phyloP scores from a whole-genome alignment of 306 rosid species.

The Luffa acutangula region DNA sequence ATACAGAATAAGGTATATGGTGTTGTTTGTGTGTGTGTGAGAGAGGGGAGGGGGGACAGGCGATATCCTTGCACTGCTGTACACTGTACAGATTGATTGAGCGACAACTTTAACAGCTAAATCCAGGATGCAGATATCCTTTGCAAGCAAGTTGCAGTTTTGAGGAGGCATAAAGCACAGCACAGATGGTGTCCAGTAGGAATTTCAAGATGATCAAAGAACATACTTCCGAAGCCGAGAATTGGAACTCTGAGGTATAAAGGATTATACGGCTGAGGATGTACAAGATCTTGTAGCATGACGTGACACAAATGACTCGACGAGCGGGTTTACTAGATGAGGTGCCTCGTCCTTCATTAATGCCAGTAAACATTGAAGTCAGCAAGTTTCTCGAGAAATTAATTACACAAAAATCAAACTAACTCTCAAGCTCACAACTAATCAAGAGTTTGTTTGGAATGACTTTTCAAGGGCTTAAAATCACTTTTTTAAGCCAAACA shows the following conservation, averaged over 20 bases:
- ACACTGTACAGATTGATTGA: neutral
- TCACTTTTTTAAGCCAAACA: no score
- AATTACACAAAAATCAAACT: neutral
- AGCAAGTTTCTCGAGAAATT: neutral
- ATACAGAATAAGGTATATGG: neutral
- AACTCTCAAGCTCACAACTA: neutral
- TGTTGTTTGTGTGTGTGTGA: neutral
- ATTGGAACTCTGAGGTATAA: neutral
- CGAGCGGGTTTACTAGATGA: slow-evolving; percentile 77
- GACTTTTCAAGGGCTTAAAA: no score
- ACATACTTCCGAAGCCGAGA: neutral
- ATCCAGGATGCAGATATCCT: neutral
- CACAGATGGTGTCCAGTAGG: neutral
- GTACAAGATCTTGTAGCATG: slow-evolving; percentile 44
- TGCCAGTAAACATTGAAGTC: slow-evolving; percentile 1
- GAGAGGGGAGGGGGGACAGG: neutral
- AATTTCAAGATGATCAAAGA: neutral
- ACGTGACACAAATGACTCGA: slow-evolving; percentile 83
- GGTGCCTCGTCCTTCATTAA: slow-evolving; percentile 86
- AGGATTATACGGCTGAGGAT: slow-evolving; percentile 19
- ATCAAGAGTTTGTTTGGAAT: no score
- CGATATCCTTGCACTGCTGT: neutral
- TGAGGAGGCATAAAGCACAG: neutral
- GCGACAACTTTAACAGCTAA: neutral
- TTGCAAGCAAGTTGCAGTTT: neutral